Percentiles rank a stretch among this genome's conserved stretches.
Evolutionary conservation across 768 basidiomycete genomes (phyloP).

Genomic region (Amanita jacksonii): DNA sequence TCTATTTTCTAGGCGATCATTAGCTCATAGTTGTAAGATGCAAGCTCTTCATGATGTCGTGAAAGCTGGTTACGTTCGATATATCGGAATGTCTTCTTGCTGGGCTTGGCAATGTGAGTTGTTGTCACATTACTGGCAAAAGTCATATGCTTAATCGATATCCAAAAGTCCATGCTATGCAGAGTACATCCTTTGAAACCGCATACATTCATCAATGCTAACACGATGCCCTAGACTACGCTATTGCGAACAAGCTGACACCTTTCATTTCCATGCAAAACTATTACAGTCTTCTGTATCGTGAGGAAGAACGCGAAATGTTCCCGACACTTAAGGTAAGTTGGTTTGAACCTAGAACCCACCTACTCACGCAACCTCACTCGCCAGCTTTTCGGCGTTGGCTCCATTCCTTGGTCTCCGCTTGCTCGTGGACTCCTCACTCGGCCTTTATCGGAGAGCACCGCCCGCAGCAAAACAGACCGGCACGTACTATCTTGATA

Average conservation of each 20-base stretch:
- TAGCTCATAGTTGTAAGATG: conserved; percentile 22
- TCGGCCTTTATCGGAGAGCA: conserved; percentile 30
- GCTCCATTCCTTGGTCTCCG: conserved; percentile 51
- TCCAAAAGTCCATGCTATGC: too few species aligned
- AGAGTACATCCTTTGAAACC: too few species aligned
- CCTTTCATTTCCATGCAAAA: conserved; percentile 66
- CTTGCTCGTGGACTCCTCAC: conserved; percentile 42
- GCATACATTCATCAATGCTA: too few species aligned
- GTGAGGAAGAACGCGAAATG: conserved; percentile 19
- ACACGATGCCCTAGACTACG: conserved; percentile 41
- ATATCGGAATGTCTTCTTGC: too few species aligned
- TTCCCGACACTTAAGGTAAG: too few species aligned
- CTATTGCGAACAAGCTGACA: conserved; percentile 43
- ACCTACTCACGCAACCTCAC: background rate
- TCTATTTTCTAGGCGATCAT: background rate
- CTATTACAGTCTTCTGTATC: conserved; percentile 47
- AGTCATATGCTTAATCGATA: too few species aligned
- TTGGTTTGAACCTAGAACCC: conserved; percentile 13
- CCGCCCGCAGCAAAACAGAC: conserved; percentile 30
- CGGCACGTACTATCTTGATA: conserved; percentile 18
- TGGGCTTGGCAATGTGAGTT: too few species aligned
- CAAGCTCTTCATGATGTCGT: conserved; percentile 39
- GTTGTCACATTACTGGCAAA: too few species aligned
- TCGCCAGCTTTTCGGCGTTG: conserved; percentile 38
- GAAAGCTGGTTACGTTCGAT: too few species aligned